Percentiles rank a stretch among this genome's conserved stretches.
These are phyloP conservation scores for Silene vulgaris DNA, from an alignment of 179 eudicot genomes.

Conservation along the genomic window DNA sequence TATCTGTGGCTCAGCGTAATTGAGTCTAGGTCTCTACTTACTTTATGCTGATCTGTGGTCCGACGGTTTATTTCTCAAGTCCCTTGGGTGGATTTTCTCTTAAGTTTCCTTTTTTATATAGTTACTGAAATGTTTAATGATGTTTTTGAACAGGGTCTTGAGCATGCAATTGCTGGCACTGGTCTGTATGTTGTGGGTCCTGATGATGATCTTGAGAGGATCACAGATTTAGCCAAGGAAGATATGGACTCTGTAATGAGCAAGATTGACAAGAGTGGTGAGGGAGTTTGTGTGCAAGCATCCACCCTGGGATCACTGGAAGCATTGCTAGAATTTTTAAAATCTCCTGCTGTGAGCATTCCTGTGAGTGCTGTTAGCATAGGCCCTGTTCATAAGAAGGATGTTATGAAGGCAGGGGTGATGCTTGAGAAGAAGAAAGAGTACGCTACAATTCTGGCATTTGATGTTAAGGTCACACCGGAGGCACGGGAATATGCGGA, in stretches of 20 bases:
- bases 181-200: constrained; percentile 75
- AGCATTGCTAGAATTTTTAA: constrained; percentile 77
- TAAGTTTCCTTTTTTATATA: background rate
- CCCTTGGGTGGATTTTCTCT: no score
- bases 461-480: constrained; percentile 89
- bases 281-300: constrained; percentile 93
- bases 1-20: no score
- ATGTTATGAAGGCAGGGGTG: constrained; percentile 93
- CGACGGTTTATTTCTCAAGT: no score
- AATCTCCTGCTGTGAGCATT: constrained; percentile 73
- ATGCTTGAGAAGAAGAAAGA: constrained; percentile 98
- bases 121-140: background rate
- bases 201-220: constrained; percentile 68
- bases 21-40: no score
- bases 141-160: constrained; percentile 58
- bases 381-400: constrained; percentile 93
- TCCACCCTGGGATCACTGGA: constrained; percentile 93
- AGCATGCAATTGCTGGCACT: constrained; percentile 94
- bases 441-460: constrained; percentile 83
- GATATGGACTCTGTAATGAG: constrained; percentile 81
- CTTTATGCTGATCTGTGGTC: no score
- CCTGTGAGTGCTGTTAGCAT: constrained; percentile 93
- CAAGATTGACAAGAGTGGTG: constrained; percentile 83
- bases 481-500: constrained; percentile 93
- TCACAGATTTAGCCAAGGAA: constrained; percentile 66